A percentile compares a stretch with the other conserved stretches of the same genome.
Conservation (phyloP, 108 stramenopile species). For the Pseudonitzschia pungens region DNA sequence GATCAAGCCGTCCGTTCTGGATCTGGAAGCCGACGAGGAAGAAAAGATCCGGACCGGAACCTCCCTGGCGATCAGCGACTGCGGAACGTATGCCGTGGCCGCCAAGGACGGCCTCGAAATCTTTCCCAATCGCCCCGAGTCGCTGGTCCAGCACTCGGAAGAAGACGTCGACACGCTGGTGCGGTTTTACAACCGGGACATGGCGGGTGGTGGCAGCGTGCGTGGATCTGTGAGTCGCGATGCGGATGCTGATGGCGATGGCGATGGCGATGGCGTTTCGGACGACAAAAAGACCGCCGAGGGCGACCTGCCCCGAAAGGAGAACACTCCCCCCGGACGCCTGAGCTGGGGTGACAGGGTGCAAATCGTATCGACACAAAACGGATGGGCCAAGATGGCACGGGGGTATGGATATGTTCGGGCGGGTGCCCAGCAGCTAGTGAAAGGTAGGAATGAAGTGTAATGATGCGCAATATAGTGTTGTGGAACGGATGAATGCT, state of each 20-base stretch:
- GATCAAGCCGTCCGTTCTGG: conserved; percentile 21
- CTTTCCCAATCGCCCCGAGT: conserved; percentile 33
- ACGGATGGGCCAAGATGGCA: conserved; percentile 78
- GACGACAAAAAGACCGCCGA: conserved; percentile 16
- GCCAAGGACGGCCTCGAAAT: conserved; percentile 51
- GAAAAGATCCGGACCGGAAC: conserved; percentile 44
- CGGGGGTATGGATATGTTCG: conserved; percentile 76
- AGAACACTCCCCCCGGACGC: conserved; percentile 17
- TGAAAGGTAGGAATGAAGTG: conserved; percentile 52
- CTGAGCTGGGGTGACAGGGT: conserved; percentile 75
- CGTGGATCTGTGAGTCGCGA: too few relatives aligned
- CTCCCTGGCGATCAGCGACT: conserved; percentile 40
- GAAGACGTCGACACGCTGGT: conserved; percentile 52
- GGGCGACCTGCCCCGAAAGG: conserved; percentile 7
- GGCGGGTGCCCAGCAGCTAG: conserved; percentile 57
- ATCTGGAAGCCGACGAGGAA: conserved; percentile 44
- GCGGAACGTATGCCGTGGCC: conserved; percentile 65
- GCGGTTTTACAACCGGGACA: conserved; percentile 31
- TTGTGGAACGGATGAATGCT: too few relatives aligned
- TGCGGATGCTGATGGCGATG: not conserved
- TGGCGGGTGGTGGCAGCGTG: not conserved
- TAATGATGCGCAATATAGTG: not conserved
- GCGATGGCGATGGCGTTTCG: not conserved
- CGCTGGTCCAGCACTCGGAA: conserved; percentile 25
- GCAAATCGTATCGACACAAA: conserved; percentile 70